Evolutionary conservation across 2,329 filamentous ascomycete species (phyloP).

Genomic region (Cladophialophora exuberans): DNA sequence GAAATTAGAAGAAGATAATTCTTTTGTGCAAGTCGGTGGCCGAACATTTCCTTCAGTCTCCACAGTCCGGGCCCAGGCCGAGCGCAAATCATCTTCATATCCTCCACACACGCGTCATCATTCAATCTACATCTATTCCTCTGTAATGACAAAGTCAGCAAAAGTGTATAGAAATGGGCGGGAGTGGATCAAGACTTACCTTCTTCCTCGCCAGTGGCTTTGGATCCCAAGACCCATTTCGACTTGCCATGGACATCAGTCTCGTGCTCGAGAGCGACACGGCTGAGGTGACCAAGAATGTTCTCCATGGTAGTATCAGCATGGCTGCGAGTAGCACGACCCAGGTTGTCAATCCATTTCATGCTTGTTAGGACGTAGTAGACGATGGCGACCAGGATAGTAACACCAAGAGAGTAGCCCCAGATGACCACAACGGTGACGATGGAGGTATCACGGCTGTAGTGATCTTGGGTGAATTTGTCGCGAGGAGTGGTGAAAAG

Average conservation of each 20-base stretch:
- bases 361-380: slow-evolving; percentile 54
- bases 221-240: slow-evolving; percentile 48
- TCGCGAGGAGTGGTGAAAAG: slow-evolving; percentile 42
- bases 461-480: slow-evolving; percentile 27
- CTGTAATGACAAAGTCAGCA: slow-evolving; percentile 15
- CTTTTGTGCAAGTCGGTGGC: slow-evolving; percentile 9
- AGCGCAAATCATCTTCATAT: slow-evolving; percentile 16
- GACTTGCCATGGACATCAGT: slow-evolving; percentile 49
- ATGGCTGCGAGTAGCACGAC: slow-evolving; percentile 55
- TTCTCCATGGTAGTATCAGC: slow-evolving; percentile 59
- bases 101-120: slow-evolving; percentile 1
- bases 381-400: slow-evolving; percentile 56
- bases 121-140: slow-evolving; percentile 16
- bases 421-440: slow-evolving; percentile 58
- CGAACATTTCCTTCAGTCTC: no score
- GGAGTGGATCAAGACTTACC: slow-evolving; percentile 38
- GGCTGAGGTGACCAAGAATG: slow-evolving; percentile 55
- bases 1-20: slow-evolving; percentile 23
- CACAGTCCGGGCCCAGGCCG: slow-evolving; percentile 3
- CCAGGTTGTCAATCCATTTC: slow-evolving; percentile 53
- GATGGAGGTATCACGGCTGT: slow-evolving; percentile 46
- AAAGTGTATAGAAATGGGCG: not conserved
- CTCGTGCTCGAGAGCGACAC: slow-evolving; percentile 57
- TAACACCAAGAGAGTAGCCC: slow-evolving; percentile 57
- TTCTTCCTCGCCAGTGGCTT: slow-evolving; percentile 48